These are phyloP conservation scores for Phaeolepiota aurea DNA, from an alignment of 768 basidiomycete species.

Conservation along the genomic window DNA sequence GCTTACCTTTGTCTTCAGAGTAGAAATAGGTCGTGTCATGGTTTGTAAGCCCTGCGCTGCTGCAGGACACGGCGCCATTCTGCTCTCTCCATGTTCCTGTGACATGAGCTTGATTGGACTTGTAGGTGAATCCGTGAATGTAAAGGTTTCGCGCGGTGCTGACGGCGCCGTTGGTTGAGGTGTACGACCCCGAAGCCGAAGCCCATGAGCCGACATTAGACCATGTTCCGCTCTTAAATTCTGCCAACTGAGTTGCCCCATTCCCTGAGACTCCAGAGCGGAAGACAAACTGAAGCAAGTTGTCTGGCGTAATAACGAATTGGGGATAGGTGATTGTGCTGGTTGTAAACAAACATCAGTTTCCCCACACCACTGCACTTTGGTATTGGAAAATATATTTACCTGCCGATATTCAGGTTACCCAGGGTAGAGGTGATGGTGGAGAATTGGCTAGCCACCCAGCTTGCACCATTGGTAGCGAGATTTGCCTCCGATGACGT, in stretches of 20 bases:
- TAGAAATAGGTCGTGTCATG: constrained; percentile 40
- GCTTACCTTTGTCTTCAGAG: constrained; percentile 34
- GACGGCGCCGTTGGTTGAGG: constrained; percentile 28
- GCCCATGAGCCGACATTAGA: constrained; percentile 40
- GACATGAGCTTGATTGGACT: constrained; percentile 26
- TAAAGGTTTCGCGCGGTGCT: constrained; percentile 36
- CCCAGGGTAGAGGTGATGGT: constrained; percentile 31
- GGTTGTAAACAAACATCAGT: not conserved
- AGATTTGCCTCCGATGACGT: constrained; percentile 30
- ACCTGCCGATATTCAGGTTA: constrained; percentile 33
- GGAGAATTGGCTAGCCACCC: constrained; percentile 33
- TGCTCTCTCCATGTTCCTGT: constrained; percentile 43
- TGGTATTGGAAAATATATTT: too few relatives aligned
- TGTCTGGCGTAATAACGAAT: constrained; percentile 37
- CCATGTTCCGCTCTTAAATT: constrained; percentile 33
- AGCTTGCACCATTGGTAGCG: constrained; percentile 31
- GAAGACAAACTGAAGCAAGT: constrained; percentile 39
- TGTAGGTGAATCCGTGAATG: constrained; percentile 39
- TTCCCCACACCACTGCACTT: too few relatives aligned
- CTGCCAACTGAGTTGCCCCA: constrained; percentile 37
- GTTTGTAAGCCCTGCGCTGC: constrained; percentile 33
- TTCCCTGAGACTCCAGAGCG: constrained; percentile 39
- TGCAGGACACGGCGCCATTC: constrained; percentile 31
- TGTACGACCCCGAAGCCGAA: constrained; percentile 32
- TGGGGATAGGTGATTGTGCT: constrained; percentile 39